A percentile compares a stretch with the other conserved stretches of the same genome.
These are phyloP conservation scores for Globisporangium emineosum DNA, from an alignment of 352 stramenopile genomes.

Conservation along the genomic window DNA sequence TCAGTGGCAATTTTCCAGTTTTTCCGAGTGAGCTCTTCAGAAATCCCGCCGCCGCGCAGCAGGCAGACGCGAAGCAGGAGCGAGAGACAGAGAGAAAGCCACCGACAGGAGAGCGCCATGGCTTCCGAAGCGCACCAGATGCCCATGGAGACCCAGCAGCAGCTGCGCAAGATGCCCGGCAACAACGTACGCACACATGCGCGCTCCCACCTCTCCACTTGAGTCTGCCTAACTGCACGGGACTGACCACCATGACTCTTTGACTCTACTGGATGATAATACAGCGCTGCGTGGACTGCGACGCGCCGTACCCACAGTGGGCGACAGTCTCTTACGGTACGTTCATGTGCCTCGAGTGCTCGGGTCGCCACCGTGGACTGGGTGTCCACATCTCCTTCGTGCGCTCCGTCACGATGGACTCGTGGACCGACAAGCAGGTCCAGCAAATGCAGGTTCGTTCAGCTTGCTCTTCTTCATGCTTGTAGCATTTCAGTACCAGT, in stretches of 20 bases:
- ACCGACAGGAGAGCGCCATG: conserved; percentile 1
- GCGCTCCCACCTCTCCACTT: no score
- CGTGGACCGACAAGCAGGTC: conserved; percentile 86
- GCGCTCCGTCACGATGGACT: conserved; percentile 83
- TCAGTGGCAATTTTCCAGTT: conserved; percentile 7
- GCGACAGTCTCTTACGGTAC: conserved; percentile 93
- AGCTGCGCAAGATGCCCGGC: conserved; percentile 73
- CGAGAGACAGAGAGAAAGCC: background rate
- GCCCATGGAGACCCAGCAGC: conserved; percentile 81
- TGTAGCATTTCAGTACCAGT: background rate
- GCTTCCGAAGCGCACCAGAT: conserved; percentile 70
- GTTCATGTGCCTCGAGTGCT: conserved; percentile 96
- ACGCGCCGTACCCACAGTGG: conserved; percentile 93
- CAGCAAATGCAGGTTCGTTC: conserved; percentile 69
- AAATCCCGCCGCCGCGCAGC: conserved; percentile 3
- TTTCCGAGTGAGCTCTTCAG: conserved; percentile 3
- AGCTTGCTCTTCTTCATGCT: background rate
- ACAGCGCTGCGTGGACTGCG: conserved; percentile 92
- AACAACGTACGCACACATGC: conserved; percentile 62
- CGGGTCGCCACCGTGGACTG: conserved; percentile 87
- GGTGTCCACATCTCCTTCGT: conserved; percentile 94
- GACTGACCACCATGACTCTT: conserved; percentile 1
- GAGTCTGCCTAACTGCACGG: background rate
- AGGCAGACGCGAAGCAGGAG: background rate
- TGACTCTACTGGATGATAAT: background rate